A percentile compares a stretch with the other conserved stretches of the same genome.
phyloP scores from a whole-genome alignment of 495 filamentous ascomycete species.

The Saxophila tyrrhenica region DNA sequence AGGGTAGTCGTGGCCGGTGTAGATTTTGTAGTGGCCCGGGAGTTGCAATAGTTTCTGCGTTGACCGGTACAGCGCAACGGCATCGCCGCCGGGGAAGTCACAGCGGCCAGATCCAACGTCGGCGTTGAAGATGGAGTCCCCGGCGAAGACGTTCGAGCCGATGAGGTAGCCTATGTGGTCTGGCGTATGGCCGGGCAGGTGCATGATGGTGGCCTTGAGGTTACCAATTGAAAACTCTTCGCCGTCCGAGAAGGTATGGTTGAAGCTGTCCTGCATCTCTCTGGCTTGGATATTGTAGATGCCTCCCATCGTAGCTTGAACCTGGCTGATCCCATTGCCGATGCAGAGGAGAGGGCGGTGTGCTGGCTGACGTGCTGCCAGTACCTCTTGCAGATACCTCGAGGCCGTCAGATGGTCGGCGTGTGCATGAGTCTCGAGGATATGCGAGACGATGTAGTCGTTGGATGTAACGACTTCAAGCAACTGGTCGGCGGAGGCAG shows the following conservation, averaged over 20 bases:
- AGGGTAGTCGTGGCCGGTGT: conserved; percentile 39
- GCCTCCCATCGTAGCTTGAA: conserved; percentile 40
- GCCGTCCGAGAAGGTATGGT: conserved; percentile 42
- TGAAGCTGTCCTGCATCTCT: conserved; percentile 39
- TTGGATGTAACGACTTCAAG: conserved; percentile 33
- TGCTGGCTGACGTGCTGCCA: conserved; percentile 16
- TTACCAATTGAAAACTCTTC: conserved; percentile 40
- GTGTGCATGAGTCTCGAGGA: conserved; percentile 52
- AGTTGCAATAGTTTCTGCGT: conserved; percentile 37
- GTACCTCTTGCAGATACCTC: conserved; percentile 39
- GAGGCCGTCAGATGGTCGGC: conserved; percentile 53
- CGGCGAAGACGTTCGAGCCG: conserved; percentile 50
- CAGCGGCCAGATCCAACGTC: conserved; percentile 50
- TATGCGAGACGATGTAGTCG: conserved; percentile 36
- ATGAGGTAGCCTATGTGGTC: conserved; percentile 51
- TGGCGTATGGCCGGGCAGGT: conserved; percentile 51
- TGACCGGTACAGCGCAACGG: conserved; percentile 36
- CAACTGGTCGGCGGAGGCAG: conserved; percentile 38
- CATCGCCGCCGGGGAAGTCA: conserved; percentile 49
- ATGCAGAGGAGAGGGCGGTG: conserved; percentile 38
- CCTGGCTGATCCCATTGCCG: conserved; percentile 41
- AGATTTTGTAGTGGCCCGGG: conserved; percentile 31
- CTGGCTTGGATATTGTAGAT: conserved; percentile 17
- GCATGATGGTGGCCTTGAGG: conserved; percentile 36
- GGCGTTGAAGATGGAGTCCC: conserved; percentile 49